Evolutionary conservation across 139 green algal genomes (phyloP).

Genomic region (Mesotaenium endlicherianum): DNA sequence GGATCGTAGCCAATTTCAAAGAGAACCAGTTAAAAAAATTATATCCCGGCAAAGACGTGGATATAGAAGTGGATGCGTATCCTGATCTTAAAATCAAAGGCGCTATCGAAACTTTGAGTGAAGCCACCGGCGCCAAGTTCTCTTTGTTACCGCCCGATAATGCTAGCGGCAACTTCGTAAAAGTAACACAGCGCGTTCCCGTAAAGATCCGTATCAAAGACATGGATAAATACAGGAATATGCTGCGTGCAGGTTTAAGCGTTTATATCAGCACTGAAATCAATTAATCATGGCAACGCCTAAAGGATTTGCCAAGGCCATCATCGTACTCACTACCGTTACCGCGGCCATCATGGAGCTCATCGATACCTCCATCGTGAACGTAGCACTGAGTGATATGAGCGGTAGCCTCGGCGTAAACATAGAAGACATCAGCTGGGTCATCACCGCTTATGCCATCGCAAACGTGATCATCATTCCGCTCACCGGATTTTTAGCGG

Average conservation of each 20-base stretch:
- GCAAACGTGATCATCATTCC: neutral
- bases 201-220: neutral
- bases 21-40: neutral
- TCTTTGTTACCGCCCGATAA: neutral
- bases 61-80: neutral
- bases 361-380: neutral
- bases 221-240: no score
- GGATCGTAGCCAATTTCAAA: neutral
- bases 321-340: no score
- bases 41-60: neutral
- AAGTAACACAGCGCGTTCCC: neutral
- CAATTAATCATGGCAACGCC: no score
- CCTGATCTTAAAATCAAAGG: neutral
- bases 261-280: no score
- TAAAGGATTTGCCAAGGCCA: no score
- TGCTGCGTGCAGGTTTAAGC: no score
- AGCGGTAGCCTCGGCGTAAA: neutral
- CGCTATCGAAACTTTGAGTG: neutral
- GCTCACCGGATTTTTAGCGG: neutral
- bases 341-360: neutral
- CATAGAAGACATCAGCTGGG: neutral
- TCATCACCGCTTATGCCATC: neutral
- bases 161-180: neutral
- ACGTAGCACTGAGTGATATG: neutral
- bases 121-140: neutral